Evolutionary conservation across 1,284 basidiomycete genomes (phyloP).

Genomic region (Trichosporon ovoides): DNA sequence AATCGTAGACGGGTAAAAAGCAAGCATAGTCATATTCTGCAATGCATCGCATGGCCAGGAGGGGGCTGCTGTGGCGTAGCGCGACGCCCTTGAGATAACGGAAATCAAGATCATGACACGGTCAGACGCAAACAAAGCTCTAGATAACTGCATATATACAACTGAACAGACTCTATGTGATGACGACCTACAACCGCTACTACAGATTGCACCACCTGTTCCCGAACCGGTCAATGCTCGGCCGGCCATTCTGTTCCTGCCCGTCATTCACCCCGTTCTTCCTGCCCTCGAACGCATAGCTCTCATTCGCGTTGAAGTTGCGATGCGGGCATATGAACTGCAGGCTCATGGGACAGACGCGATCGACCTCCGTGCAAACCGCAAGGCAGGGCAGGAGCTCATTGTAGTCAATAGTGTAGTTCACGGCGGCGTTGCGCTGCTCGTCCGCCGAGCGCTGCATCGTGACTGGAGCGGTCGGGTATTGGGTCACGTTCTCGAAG

Average conservation of each 20-base stretch:
- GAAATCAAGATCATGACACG: no score
- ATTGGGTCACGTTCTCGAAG: constrained; percentile 36
- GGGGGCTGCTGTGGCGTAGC: no score
- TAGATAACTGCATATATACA: no score
- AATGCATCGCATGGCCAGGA: neutral
- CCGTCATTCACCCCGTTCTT: constrained; percentile 51
- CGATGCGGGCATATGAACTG: constrained; percentile 65
- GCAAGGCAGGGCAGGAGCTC: constrained; percentile 71
- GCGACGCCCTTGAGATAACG: no score
- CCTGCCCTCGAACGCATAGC: constrained; percentile 64
- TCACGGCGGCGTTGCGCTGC: constrained; percentile 39
- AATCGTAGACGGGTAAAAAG: no score
- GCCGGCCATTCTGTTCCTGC: constrained; percentile 52
- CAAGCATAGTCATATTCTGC: neutral
- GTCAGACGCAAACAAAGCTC: no score
- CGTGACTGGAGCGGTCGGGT: constrained; percentile 25
- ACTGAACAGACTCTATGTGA: no score
- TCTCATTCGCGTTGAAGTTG: constrained; percentile 60
- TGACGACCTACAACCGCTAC: no score
- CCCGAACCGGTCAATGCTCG: constrained; percentile 64
- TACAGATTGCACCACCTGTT: constrained; percentile 68
- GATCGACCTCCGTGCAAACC: constrained; percentile 65
- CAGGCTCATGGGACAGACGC: constrained; percentile 68
- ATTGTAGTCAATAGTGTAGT: constrained; percentile 53
- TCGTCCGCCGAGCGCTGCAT: constrained; percentile 51